A percentile compares a stretch with the other conserved stretches of the same genome.
These are phyloP conservation scores for Alternaria viburni DNA, from an alignment of 2,329 filamentous ascomycete species.

Conservation along the genomic window DNA sequence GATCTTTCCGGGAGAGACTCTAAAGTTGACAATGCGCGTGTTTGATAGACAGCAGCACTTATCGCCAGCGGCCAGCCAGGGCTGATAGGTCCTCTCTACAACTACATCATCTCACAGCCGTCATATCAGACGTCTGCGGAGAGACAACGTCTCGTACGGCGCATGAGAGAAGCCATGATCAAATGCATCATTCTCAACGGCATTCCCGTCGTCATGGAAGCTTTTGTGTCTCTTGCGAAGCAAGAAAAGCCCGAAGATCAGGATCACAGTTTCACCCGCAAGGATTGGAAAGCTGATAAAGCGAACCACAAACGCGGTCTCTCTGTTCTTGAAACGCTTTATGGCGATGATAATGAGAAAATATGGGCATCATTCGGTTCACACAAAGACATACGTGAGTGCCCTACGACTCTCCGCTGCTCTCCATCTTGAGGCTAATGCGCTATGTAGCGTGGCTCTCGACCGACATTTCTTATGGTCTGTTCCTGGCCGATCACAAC, in stretches of 20 bases:
- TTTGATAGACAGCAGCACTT: not conserved
- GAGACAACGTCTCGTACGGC: not conserved
- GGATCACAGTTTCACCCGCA: not conserved
- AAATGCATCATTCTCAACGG: not conserved
- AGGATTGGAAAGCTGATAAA: not conserved
- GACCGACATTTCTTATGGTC: not conserved
- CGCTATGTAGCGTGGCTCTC: not conserved
- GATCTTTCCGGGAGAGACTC: not conserved
- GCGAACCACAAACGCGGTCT: not conserved
- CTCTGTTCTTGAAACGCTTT: not conserved
- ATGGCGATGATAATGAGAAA: not conserved
- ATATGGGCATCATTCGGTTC: not conserved
- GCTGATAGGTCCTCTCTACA: not conserved
- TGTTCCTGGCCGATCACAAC: not conserved
- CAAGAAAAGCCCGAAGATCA: not conserved
- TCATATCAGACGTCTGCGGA: not conserved
- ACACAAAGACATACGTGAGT: not conserved
- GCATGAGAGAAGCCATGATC: not conserved
- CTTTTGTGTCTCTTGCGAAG: not conserved
- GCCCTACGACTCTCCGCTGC: not conserved
- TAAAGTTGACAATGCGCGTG: not conserved
- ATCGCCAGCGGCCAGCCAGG: not conserved
- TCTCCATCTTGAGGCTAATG: not conserved
- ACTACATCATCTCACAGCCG: not conserved
- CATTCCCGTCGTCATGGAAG: not conserved